Conservation (phyloP, 805 yeast species). For the Diddensiella santjacobensis region DNA sequence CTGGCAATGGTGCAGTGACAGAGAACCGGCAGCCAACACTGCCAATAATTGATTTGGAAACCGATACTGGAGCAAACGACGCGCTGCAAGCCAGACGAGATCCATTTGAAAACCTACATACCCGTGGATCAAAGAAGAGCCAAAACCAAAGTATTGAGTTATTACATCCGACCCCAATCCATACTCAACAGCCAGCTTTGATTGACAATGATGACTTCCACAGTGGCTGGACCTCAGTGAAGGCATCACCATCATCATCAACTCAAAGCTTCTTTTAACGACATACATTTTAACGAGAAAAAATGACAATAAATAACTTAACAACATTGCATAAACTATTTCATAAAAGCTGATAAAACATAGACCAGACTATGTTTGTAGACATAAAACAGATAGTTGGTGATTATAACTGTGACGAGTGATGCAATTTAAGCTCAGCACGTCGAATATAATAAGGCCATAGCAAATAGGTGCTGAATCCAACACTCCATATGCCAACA, state of each 20-base stretch:
- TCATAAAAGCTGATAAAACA: neutral
- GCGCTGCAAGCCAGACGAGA: neutral
- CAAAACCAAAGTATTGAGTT: no score
- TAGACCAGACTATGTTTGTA: neutral
- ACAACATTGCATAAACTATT: no score
- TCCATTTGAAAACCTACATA: neutral
- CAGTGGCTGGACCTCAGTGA: neutral
- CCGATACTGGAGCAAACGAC: neutral
- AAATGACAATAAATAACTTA: no score
- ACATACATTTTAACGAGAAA: no score
- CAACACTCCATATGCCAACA: conserved; percentile 10
- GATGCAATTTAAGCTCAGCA: conserved; percentile 1
- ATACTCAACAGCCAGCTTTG: no score
- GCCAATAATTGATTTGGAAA: neutral
- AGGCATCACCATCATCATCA: no score
- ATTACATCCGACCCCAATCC: no score
- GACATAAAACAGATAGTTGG: neutral
- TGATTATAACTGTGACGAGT: neutral
- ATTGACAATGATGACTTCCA: no score
- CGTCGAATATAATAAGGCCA: conserved; percentile 8
- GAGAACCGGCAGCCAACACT: neutral
- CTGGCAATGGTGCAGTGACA: neutral
- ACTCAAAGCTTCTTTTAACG: no score
- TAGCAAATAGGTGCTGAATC: conserved; percentile 6
- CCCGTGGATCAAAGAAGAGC: no score